Evolutionary conservation across 2,329 filamentous ascomycete species (phyloP).

Genomic region (Fusarium equiseti): DNA sequence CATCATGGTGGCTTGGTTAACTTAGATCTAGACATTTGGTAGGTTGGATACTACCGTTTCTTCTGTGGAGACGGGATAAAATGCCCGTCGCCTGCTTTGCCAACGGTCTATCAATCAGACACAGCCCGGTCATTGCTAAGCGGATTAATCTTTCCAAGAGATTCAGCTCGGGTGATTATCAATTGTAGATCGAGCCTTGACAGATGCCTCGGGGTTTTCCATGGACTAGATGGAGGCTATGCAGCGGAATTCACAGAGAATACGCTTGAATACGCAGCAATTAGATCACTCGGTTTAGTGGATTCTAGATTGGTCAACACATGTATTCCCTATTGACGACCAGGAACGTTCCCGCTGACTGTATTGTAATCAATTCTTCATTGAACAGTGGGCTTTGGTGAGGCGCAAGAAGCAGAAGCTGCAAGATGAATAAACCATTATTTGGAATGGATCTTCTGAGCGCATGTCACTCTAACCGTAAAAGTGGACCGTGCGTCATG

Average conservation of each 20-base stretch:
- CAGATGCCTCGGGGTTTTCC: background rate
- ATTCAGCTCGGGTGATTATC: background rate
- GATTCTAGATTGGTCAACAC: background rate
- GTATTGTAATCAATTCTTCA: background rate
- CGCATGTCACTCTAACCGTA: background rate
- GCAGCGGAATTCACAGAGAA: slow-evolving; percentile 2
- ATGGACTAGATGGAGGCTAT: slow-evolving; percentile 1
- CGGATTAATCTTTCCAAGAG: background rate
- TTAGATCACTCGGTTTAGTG: background rate
- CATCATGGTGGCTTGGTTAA: slow-evolving; percentile 39
- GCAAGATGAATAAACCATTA: slow-evolving; percentile 6
- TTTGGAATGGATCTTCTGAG: slow-evolving; percentile 29
- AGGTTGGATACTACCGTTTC: slow-evolving; percentile 15
- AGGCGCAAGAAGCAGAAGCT: slow-evolving; percentile 31
- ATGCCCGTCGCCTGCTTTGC: slow-evolving; percentile 2
- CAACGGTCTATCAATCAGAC: background rate
- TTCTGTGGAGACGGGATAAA: slow-evolving; percentile 14
- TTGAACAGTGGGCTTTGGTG: slow-evolving; percentile 22
- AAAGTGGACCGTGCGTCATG: slow-evolving; percentile 19
- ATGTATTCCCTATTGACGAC: background rate
- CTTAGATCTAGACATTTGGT: slow-evolving; percentile 12
- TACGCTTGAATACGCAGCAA: background rate
- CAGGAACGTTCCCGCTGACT: slow-evolving; percentile 4
- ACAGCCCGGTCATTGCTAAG: slow-evolving; percentile 1
- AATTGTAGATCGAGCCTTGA: background rate